Evolutionary conservation across 257 asterid species (phyloP).

Genomic region (Solanum rostratum): DNA sequence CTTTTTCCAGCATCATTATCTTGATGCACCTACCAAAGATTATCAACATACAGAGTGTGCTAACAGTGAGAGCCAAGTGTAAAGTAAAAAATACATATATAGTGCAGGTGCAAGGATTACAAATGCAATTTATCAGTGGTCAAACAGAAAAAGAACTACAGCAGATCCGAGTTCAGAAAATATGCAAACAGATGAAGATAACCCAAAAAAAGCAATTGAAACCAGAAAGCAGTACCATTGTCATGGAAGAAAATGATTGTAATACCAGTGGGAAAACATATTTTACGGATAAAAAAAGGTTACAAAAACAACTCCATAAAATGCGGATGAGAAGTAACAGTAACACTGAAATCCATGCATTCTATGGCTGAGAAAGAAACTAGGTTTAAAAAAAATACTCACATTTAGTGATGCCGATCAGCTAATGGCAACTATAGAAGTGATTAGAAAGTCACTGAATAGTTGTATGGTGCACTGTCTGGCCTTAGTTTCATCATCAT

Average conservation of each 20-base stretch:
- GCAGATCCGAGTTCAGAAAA: neutral
- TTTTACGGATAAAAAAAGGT: neutral
- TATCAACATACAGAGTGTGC: neutral
- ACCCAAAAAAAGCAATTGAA: neutral
- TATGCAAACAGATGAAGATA: neutral
- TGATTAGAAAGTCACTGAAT: slow-evolving; percentile 1
- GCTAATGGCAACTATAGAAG: slow-evolving; percentile 15
- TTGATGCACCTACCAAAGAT: neutral
- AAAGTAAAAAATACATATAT: neutral
- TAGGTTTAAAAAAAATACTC: slow-evolving; percentile 22
- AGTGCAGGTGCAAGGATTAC: neutral
- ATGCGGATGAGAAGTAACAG: neutral
- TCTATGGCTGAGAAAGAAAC: neutral
- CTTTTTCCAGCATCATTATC: neutral
- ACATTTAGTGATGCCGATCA: slow-evolving; percentile 22
- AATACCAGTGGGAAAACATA: neutral
- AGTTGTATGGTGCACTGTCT: slow-evolving; percentile 2
- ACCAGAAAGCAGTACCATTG: neutral
- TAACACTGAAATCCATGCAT: neutral
- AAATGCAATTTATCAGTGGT: neutral
- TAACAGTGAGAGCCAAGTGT: neutral
- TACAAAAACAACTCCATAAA: neutral
- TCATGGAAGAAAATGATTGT: neutral
- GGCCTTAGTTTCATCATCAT: slow-evolving; percentile 14
- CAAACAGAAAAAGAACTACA: neutral